Percentiles rank a stretch among this genome's conserved stretches.
phyloP scores from a whole-genome alignment of 2,329 filamentous ascomycete genomes.

The Fusarium continuum region DNA sequence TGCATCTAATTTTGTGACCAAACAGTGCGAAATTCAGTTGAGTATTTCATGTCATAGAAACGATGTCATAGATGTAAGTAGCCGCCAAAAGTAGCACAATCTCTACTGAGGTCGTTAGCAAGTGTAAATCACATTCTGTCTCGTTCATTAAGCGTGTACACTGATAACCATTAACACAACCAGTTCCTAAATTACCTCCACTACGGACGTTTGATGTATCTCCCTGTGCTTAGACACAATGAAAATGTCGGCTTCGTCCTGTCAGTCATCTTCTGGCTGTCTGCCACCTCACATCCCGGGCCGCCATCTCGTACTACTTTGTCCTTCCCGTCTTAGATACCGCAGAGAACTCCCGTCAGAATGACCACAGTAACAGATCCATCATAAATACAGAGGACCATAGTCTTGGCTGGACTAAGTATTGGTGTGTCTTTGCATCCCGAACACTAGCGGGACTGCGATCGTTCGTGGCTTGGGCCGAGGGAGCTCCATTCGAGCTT shows the following conservation, averaged over 20 bases:
- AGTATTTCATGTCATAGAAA: no score
- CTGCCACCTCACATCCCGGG: not conserved
- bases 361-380: not conserved
- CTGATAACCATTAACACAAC: no score
- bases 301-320: not conserved
- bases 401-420: not conserved
- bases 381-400: conserved; percentile 3
- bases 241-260: conserved; percentile 10
- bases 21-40: no score
- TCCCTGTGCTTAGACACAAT: not conserved
- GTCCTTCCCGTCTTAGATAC: not conserved
- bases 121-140: no score
- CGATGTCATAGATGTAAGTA: no score
- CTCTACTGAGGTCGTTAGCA: no score
- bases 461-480: not conserved
- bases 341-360: conserved; percentile 1
- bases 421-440: not conserved
- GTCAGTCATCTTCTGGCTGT: not conserved
- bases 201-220: no score
- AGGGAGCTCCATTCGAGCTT: conserved; percentile 14
- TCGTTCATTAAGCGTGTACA: no score
- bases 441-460: no score
- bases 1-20: no score
- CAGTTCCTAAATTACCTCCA: no score
- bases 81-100: no score